phyloP scores from a whole-genome alignment of 345 rosid species.

The Raphanus sativus region DNA sequence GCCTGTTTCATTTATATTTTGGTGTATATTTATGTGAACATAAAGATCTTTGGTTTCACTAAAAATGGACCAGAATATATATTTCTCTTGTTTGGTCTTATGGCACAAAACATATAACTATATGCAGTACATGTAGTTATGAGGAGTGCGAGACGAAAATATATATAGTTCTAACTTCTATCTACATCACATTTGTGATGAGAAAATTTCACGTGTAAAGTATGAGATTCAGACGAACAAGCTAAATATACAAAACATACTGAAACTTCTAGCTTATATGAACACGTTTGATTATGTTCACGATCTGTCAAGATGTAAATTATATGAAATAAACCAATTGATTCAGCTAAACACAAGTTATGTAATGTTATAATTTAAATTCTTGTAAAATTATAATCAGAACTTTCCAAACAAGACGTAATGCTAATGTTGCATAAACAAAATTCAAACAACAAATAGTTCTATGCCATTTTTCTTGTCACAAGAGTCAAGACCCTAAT shows the following conservation, averaged over 20 bases:
- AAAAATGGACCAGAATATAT: not conserved
- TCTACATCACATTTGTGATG: not conserved
- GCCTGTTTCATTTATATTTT: not conserved
- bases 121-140: not conserved
- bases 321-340: not conserved
- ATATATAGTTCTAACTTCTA: not conserved
- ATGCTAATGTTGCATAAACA: conserved; percentile 10
- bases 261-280: not conserved
- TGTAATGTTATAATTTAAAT: not conserved
- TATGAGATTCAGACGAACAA: not conserved
- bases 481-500: not conserved
- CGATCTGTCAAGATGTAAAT: not conserved
- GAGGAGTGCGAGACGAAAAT: not conserved
- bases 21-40: not conserved
- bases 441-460: conserved; percentile 7
- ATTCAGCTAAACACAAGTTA: not conserved
- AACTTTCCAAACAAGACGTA: not conserved
- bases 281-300: not conserved
- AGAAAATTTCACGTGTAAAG: not conserved
- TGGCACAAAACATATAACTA: not conserved
- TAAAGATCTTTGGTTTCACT: not conserved
- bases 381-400: not conserved
- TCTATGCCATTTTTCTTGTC: not conserved
- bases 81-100: not conserved
- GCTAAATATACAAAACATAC: not conserved